Percentiles rank a stretch among this genome's conserved stretches.
These are phyloP conservation scores for Auxenochlorella pyrenoidosa DNA, from an alignment of 139 green algal species.

Conservation along the genomic window DNA sequence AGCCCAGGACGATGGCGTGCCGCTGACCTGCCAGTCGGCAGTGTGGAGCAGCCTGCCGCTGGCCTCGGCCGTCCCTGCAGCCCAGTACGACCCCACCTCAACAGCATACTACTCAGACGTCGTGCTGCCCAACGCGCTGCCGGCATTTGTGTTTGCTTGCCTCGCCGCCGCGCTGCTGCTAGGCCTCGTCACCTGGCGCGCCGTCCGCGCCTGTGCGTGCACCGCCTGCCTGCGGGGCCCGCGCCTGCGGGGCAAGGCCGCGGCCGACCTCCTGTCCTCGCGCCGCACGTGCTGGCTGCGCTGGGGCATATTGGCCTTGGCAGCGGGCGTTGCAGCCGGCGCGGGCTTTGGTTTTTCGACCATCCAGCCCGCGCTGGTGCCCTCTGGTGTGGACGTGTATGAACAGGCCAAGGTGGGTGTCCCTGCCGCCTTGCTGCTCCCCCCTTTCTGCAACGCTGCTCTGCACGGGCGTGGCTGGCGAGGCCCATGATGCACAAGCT, in stretches of 20 bases:
- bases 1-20: too few relatives aligned
- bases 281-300: constrained; percentile 11
- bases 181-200: background rate
- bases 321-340: background rate
- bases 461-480: too few relatives aligned
- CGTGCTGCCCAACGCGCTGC: constrained; percentile 2
- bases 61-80: background rate
- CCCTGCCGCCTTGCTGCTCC: background rate
- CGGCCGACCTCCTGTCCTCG: background rate
- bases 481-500: too few relatives aligned
- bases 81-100: background rate
- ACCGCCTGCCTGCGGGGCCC: constrained; percentile 10
- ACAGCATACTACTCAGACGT: background rate
- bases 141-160: constrained; percentile 4
- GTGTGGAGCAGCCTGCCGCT: constrained; percentile 15
- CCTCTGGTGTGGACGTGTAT: background rate
- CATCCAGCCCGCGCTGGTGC: background rate
- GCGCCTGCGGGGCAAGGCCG: background rate
- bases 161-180: constrained; percentile 13
- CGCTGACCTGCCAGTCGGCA: background rate
- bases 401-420: background rate
- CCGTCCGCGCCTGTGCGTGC: background rate
- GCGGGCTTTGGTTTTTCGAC: constrained; percentile 6
- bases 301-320: background rate
- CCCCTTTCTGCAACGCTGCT: background rate